Base-by-base conservation (phyloP, 371 early-diverging fungal species). In the Mortierella sp. region DNA sequence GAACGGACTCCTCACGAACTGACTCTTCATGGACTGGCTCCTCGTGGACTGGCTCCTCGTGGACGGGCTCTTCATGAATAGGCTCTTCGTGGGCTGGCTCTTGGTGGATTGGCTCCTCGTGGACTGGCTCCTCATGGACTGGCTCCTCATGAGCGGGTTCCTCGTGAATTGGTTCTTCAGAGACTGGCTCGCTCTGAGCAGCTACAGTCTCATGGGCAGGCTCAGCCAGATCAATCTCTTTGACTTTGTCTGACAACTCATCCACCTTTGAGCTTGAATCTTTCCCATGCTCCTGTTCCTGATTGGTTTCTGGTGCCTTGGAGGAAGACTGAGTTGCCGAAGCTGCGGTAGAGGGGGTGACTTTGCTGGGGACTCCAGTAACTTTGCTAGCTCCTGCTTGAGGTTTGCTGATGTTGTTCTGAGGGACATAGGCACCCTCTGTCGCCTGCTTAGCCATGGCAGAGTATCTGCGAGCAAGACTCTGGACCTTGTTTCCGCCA, bases 391-490 rank as follows among this genome's bases (percentile, higher is more conserved):
- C 40, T 26, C 35, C 69, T 14, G 35, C 32, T 9, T 20, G 59
- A 39, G 66, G 45, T 37, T 73, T 69, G 64, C 47, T 51, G 18
- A 75, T 43, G 39, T 69, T 73, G 70, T 73, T 70, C 20, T 67
- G 64, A 11, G 74, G 74, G n/a, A 68, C 74, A 49, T 67, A 64
- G 30, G 28, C 66, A 32, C 26, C 20, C 1, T 67, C 32, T 14
- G 77, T 68, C 10, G 73, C 71, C 52, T 78, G 70, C 59, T 79
- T 80, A 45, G 80, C 75, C 72, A 80, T 65, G 40, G 75, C 69
- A 16, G 80, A 80, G 63, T 68, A 80, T 45, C 75, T 62, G 11
- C 80, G 63, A 39, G 80, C 80, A 24, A 80, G 58, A 39, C 43
- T 62, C 66, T 75, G 75, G 66, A 80, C 80, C 69, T 80, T 80